Base-by-base conservation (phyloP, 139 green algal genomes). In the Edaphochlamys debaryana region DNA sequence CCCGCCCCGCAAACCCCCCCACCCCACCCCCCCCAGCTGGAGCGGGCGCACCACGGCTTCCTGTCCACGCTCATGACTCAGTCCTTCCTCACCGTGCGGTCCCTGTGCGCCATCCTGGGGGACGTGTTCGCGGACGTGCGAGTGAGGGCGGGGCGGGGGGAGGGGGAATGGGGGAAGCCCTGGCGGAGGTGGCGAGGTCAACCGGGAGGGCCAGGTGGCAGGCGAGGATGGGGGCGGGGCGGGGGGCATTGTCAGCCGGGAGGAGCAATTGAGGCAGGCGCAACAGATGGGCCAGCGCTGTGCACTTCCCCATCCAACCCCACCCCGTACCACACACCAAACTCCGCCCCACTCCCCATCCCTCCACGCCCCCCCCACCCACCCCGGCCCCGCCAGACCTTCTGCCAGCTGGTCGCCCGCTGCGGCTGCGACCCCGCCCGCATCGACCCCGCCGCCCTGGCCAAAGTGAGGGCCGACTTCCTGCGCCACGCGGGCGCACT, bases 1-100 rank as follows among this genome's bases (percentile, higher is more conserved):
- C n/a, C n/a, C n/a, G n/a, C n/a, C n/a, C n/a, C n/a, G n/a, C n/a
- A n/a, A n/a, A n/a, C 25, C 50, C 22, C 71, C 19, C 50, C 4
- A 34, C 40, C 71, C 3, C 48, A 25, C 73, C 29, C 13, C 48
- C 37, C 73, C 37, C 90, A 95, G 64, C 90, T 92, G 9, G 90
- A 95, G 79, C 79, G 87, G 8, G 89, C 92, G 27, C 95, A 98
- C 64, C 27, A 90, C 11, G 41, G 41, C 15, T 98, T 94, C 79
- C 68, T 96, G 58, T 71, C 86, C 37, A 81, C 88, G 3, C 87
- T 98, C 20, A 80, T 96, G 27, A 84, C 80, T 17, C 93, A 98
- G 86, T 86, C 82, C 70, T 97, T 97, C 81, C 89, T 98, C 64
- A 90, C 83, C 63, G 86, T 87, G 17, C 23, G 17, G 34, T 88